Conservation (phyloP, 2,329 filamentous ascomycete genomes). For the Chrysosphaeria jannelii region DNA sequence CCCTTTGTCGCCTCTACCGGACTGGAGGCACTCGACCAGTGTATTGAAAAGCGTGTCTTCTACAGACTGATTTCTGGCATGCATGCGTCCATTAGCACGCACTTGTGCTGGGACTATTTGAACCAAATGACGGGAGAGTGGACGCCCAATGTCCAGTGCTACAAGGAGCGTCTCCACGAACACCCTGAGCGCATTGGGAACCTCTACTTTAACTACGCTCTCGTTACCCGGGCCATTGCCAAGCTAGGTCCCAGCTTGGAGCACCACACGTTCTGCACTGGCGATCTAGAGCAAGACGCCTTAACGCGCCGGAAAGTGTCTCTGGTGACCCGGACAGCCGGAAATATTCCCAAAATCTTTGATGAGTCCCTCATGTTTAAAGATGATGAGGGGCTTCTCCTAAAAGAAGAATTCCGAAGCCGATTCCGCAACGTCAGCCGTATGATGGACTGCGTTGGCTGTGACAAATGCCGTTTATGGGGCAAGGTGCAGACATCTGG, state of each 20-base stretch:
- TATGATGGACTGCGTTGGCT: constrained; percentile 95
- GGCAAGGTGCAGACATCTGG: constrained; percentile 88
- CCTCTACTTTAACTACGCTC: constrained; percentile 94
- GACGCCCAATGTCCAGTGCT: constrained; percentile 75
- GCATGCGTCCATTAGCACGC: constrained; percentile 91
- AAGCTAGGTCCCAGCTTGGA: constrained; percentile 59
- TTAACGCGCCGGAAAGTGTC: constrained; percentile 58
- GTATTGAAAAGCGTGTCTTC: constrained; percentile 95
- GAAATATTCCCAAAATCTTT: constrained; percentile 51
- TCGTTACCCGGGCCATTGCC: constrained; percentile 71
- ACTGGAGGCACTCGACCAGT: constrained; percentile 65
- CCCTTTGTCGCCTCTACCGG: constrained; percentile 30
- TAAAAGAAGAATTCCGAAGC: constrained; percentile 94
- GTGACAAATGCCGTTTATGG: constrained; percentile 95
- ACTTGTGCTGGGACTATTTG: constrained; percentile 84
- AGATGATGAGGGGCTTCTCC: constrained; percentile 36
- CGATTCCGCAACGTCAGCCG: constrained; percentile 91
- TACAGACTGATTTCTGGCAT: constrained; percentile 87
- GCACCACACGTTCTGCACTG: constrained; percentile 73
- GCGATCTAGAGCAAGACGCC: constrained; percentile 49
- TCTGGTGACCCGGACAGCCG: constrained; percentile 39
- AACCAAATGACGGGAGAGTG: constrained; percentile 87
- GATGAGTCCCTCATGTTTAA: constrained; percentile 92
- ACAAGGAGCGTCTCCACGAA: constrained; percentile 54
- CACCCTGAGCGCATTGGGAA: constrained; percentile 85